These are phyloP conservation scores for Pestalotiopsis sp. DNA, from an alignment of 2,329 filamentous ascomycete species.

Conservation along the genomic window DNA sequence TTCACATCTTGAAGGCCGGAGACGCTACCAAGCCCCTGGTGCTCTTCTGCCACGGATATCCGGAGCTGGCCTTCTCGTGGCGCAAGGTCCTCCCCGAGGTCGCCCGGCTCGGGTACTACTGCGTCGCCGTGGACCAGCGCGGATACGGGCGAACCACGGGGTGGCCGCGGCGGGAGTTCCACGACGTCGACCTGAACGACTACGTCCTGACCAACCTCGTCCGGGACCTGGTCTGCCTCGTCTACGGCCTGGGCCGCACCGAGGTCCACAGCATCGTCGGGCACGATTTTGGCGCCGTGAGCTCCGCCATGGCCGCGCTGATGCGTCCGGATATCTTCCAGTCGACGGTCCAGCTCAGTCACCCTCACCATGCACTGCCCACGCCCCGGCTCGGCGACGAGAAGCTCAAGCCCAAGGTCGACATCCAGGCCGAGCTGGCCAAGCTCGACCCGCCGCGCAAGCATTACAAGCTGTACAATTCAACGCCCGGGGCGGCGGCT, in stretches of 20 bases:
- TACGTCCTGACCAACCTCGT: constrained; percentile 63
- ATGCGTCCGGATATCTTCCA: constrained; percentile 68
- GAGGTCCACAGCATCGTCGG: constrained; percentile 63
- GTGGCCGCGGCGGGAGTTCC: constrained; percentile 55
- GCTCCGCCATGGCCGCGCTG: constrained; percentile 60
- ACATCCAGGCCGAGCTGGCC: constrained; percentile 61
- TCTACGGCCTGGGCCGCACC: constrained; percentile 62
- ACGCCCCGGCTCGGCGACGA: constrained; percentile 44
- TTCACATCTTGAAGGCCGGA: constrained; percentile 63
- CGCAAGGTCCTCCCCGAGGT: constrained; percentile 63
- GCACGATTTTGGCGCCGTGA: constrained; percentile 69
- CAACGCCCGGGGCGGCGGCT: constrained; percentile 50
- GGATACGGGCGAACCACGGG: constrained; percentile 70
- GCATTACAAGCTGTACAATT: constrained; percentile 73
- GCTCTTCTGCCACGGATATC: constrained; percentile 68
- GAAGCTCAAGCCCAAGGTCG: constrained; percentile 23
- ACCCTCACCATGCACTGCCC: constrained; percentile 62
- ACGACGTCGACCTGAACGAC: constrained; percentile 56
- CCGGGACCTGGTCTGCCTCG: constrained; percentile 63
- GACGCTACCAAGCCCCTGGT: constrained; percentile 50
- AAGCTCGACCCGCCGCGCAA: constrained; percentile 60
- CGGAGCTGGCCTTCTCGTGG: constrained; percentile 73
- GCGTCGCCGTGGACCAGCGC: constrained; percentile 69
- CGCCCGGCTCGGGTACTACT: constrained; percentile 64
- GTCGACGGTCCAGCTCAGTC: constrained; percentile 65